A percentile compares a stretch with the other conserved stretches of the same genome.
Evolutionary conservation across 345 rosid species (phyloP).

Genomic region (Citrus sp.): DNA sequence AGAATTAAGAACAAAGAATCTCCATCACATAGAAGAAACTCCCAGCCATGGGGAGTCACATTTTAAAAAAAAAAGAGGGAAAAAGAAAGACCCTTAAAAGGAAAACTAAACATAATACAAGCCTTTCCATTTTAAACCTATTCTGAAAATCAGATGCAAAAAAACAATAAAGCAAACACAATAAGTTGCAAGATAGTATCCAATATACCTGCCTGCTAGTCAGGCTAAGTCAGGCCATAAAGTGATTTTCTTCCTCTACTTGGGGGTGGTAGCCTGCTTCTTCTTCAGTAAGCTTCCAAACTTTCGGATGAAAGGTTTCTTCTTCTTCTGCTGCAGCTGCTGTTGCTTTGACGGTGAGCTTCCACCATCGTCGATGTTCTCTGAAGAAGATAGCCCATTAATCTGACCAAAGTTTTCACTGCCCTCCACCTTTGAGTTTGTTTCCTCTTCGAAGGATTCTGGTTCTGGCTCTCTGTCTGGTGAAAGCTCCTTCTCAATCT

Average conservation of each 20-base stretch:
- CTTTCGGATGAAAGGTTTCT: slow-evolving; percentile 84
- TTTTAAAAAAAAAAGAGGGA: background rate
- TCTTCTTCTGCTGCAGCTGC: slow-evolving; percentile 72
- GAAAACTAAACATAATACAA: slow-evolving; percentile 33
- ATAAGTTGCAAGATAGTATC: slow-evolving; percentile 26
- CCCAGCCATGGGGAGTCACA: slow-evolving; percentile 25
- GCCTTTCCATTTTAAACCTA: slow-evolving; percentile 39
- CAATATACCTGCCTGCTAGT: slow-evolving; percentile 30
- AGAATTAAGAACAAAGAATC: slow-evolving; percentile 17
- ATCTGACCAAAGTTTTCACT: slow-evolving; percentile 61
- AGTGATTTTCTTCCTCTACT: slow-evolving; percentile 34
- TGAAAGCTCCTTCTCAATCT: slow-evolving; percentile 89
- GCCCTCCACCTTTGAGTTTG: slow-evolving; percentile 56
- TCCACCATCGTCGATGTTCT: slow-evolving; percentile 46
- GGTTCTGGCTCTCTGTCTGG: slow-evolving; percentile 67
- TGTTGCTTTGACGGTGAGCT: slow-evolving; percentile 53
- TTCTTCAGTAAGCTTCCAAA: slow-evolving; percentile 94
- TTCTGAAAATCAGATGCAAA: slow-evolving; percentile 25
- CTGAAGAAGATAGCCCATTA: slow-evolving; percentile 56
- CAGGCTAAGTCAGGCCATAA: slow-evolving; percentile 19
- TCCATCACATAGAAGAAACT: slow-evolving; percentile 36
- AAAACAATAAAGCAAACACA: slow-evolving; percentile 35
- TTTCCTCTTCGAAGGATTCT: slow-evolving; percentile 77
- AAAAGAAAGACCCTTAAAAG: background rate
- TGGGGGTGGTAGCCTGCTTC: slow-evolving; percentile 66